Conservation (phyloP, 805 yeast species). For the Candida incommunis region DNA sequence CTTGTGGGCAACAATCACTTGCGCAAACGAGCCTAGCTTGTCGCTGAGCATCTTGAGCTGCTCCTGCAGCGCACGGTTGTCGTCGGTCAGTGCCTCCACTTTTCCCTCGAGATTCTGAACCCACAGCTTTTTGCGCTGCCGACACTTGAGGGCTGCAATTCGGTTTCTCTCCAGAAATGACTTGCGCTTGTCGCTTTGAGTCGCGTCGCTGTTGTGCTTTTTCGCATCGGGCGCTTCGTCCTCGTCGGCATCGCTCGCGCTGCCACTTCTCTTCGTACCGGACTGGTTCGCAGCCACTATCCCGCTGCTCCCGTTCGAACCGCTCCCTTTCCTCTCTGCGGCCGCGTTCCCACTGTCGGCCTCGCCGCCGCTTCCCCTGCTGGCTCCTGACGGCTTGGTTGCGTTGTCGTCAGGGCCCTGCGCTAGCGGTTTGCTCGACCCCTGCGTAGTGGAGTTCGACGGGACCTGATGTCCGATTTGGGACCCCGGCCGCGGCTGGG, state of each 20-base stretch:
- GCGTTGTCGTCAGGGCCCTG: too few species aligned
- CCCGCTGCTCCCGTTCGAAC: too few species aligned
- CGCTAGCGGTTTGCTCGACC: too few species aligned
- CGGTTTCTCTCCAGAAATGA: conserved; percentile 80
- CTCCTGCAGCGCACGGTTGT: conserved; percentile 4
- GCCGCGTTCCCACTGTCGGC: too few species aligned
- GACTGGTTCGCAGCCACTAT: too few species aligned
- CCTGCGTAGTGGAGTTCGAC: too few species aligned
- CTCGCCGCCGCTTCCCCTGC: too few species aligned
- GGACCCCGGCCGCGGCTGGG: too few species aligned
- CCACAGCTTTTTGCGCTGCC: conserved; percentile 87
- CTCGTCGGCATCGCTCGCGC: background rate
- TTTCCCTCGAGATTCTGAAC: conserved; percentile 73
- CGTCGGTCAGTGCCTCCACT: conserved; percentile 37
- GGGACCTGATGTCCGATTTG: too few species aligned
- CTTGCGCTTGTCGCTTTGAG: conserved; percentile 65
- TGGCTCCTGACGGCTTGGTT: too few species aligned
- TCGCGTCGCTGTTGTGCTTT: conserved; percentile 32
- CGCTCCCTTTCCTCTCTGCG: too few species aligned
- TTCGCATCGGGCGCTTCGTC: conserved; percentile 4
- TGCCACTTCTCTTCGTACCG: too few species aligned
- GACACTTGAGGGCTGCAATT: conserved; percentile 89
- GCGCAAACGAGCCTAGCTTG: background rate
- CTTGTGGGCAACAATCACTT: background rate
- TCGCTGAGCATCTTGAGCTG: conserved; percentile 22